Evolutionary conservation across 2,329 filamentous ascomycete genomes (phyloP), one percentile per base, ranked within the genome.

Genomic region (Cercospora sesami): DNA sequence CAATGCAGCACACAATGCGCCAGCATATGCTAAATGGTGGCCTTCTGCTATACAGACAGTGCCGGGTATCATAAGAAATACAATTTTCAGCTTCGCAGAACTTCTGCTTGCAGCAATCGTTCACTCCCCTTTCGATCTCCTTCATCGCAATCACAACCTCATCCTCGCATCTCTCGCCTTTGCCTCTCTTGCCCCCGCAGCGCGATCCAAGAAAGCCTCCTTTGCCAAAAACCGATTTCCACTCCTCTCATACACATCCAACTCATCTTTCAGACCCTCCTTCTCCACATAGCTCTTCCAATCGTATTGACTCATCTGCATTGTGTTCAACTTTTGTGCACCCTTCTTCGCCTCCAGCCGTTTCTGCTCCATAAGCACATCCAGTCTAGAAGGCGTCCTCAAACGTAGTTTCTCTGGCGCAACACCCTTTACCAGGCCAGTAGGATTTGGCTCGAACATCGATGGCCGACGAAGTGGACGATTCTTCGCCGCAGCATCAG

Each of bases 301-400:
- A 73, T 90, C 88, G 73, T 89, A 79, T 63, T 87, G 84, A 31
- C 86, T 88, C 78, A 90, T 90, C 78, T 89, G 87, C 60, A 90
- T 86, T 0, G 87, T 89, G 71, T 88, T 90, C 79, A 90, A 84
- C 74, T 89, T 89, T 67, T 86, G 84, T 23, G 73, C 85, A 72
- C 68, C 75, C 76, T 71, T 79, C 68, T 67, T 73, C 71, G 76
- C 78, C 70, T 69, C 75, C 65, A 63, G 70, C 73, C 74, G 74
- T 68, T 76, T 74, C 69, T 73, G 74, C n/a, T 73, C 75, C 68
- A 74, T 72, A 16, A 78, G 62, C 4, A 77, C 77, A 59, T 78
- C 77, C 53, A 76, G 63, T 28, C 75, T 70, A 8, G 66, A 74
- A 1, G 75, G 78, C 2, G 77, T 74, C 28, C 74, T 77, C 63